Conservation (phyloP, 805 yeast genomes). For the Lipomyces starkeyi region DNA sequence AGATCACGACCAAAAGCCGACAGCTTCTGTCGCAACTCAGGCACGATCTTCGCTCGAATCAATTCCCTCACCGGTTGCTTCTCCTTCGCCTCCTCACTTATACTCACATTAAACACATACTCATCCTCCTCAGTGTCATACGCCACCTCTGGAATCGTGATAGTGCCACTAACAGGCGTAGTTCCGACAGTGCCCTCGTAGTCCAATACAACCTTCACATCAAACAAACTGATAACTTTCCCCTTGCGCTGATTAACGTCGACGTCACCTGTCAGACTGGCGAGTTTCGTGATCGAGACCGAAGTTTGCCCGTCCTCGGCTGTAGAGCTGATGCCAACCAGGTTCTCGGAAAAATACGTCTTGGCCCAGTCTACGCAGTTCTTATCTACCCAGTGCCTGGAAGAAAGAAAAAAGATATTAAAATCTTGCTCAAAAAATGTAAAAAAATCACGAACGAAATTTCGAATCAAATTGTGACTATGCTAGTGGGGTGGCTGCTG, state of each 20-base stretch:
- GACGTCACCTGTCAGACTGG: slow-evolving; percentile 88
- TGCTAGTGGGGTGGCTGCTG: not conserved
- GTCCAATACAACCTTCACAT: slow-evolving; percentile 69
- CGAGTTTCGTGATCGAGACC: slow-evolving; percentile 54
- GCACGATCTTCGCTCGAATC: slow-evolving; percentile 65
- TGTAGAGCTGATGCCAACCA: slow-evolving; percentile 57
- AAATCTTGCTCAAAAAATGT: slow-evolving; percentile 7
- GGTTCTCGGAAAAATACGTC: slow-evolving; percentile 68
- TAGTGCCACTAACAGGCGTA: slow-evolving; percentile 66
- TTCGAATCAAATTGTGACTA: slow-evolving; percentile 1
- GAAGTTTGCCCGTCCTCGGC: slow-evolving; percentile 43
- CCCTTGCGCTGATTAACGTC: slow-evolving; percentile 98
- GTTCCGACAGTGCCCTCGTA: slow-evolving; percentile 56
- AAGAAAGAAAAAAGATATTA: slow-evolving; percentile 17
- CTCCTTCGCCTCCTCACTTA: slow-evolving; percentile 59
- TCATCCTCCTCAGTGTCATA: slow-evolving; percentile 89
- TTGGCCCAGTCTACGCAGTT: slow-evolving; percentile 94
- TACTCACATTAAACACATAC: slow-evolving; percentile 78
- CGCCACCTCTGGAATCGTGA: slow-evolving; percentile 88
- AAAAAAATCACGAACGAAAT: slow-evolving; percentile 2
- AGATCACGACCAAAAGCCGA: slow-evolving; percentile 76
- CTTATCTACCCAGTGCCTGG: slow-evolving; percentile 96
- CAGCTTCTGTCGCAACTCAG: slow-evolving; percentile 67
- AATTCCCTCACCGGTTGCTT: slow-evolving; percentile 56
- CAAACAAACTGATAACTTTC: slow-evolving; percentile 89